Conservation (phyloP, 2,329 filamentous ascomycete species). For the Fusarium nurragi region DNA sequence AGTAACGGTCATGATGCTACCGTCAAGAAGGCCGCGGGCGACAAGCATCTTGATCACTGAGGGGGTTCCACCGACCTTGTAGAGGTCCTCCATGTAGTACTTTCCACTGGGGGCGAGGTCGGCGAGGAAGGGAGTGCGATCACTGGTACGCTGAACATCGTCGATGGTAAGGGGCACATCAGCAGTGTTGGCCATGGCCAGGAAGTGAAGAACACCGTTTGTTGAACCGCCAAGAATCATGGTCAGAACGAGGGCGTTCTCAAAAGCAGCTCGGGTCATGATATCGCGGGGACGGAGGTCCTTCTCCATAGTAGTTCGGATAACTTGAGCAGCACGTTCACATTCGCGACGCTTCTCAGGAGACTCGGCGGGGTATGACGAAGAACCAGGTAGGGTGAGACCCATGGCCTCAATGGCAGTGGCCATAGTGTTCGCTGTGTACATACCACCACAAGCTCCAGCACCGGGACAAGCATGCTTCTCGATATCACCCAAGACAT, state of each 20-base stretch:
- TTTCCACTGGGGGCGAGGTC: slow-evolving; percentile 85
- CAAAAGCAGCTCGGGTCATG: slow-evolving; percentile 81
- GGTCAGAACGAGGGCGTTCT: slow-evolving; percentile 89
- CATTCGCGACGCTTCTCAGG: slow-evolving; percentile 90
- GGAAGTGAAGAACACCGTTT: slow-evolving; percentile 87
- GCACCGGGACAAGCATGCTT: slow-evolving; percentile 71
- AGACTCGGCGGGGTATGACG: slow-evolving; percentile 81
- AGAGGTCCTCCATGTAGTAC: slow-evolving; percentile 89
- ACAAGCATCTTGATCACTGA: slow-evolving; percentile 87
- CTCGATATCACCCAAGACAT: slow-evolving; percentile 87
- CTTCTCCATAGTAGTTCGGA: slow-evolving; percentile 80
- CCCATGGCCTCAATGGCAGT: slow-evolving; percentile 90
- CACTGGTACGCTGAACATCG: slow-evolving; percentile 82
- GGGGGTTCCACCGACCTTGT: slow-evolving; percentile 84
- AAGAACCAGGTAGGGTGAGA: slow-evolving; percentile 83
- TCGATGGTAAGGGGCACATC: slow-evolving; percentile 80
- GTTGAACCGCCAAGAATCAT: slow-evolving; percentile 93
- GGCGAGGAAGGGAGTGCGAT: slow-evolving; percentile 87
- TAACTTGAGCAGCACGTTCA: slow-evolving; percentile 79
- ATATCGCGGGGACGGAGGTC: slow-evolving; percentile 85
- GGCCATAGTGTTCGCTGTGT: slow-evolving; percentile 92
- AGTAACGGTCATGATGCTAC: slow-evolving; percentile 81
- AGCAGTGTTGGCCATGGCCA: slow-evolving; percentile 89
- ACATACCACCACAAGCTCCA: slow-evolving; percentile 85
- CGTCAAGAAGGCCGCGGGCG: slow-evolving; percentile 78